Conservation (phyloP, 345 rosid genomes). For the Reutealis trisperma region DNA sequence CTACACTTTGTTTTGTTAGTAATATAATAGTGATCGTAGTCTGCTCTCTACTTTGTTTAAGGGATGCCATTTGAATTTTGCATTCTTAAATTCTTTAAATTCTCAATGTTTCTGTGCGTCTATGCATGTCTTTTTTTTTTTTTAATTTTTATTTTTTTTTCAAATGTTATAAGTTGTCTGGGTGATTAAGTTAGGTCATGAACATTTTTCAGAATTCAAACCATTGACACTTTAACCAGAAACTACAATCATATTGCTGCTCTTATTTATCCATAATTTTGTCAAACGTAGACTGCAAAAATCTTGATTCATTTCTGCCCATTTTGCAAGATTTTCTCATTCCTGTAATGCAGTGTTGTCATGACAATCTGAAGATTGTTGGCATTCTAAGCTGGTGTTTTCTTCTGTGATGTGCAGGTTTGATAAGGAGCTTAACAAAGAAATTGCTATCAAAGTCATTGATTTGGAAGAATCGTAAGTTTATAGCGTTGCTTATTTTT, state of each 20-base stretch:
- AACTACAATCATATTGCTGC: neutral
- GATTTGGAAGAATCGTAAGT: slow-evolving; percentile 99
- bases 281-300: neutral
- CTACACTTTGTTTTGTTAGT: neutral
- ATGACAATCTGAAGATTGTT: slow-evolving; percentile 5
- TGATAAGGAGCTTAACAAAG: slow-evolving; percentile 93
- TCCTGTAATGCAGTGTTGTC: neutral
- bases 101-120: neutral
- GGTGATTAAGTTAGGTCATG: neutral
- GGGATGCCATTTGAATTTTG: neutral
- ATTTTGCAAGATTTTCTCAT: neutral
- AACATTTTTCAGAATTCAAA: neutral
- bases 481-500: slow-evolving; percentile 4
- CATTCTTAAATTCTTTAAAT: neutral
- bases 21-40: neutral
- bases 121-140: no score
- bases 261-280: neutral
- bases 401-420: slow-evolving; percentile 61
- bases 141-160: no score
- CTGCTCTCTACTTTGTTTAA: neutral
- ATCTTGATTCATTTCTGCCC: neutral
- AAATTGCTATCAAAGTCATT: slow-evolving; percentile 97
- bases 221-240: neutral
- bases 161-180: neutral
- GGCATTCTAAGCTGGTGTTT: slow-evolving; percentile 12